These are phyloP conservation scores for Hymenochaete sp. DNA, from an alignment of 1,284 basidiomycete genomes.

Conservation along the genomic window DNA sequence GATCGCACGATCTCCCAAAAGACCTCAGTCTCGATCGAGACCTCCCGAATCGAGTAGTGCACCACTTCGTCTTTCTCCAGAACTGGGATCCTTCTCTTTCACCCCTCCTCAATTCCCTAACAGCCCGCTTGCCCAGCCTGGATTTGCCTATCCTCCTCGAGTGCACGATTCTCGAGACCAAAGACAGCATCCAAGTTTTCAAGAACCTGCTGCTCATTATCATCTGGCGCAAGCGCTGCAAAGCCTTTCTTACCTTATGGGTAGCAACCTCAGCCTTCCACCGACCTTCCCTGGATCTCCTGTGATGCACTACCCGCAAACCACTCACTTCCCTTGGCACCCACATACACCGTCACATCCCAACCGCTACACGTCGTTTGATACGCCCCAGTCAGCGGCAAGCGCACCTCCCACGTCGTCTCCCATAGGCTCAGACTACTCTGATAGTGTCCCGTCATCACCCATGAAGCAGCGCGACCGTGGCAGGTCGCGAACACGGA, in stretches of 20 bases:
- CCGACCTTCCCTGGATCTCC: not conserved
- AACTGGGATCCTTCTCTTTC: slow-evolving; percentile 1
- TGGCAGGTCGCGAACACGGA: not conserved
- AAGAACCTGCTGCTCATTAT: slow-evolving; percentile 12
- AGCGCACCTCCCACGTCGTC: slow-evolving; percentile 13
- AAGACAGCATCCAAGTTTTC: slow-evolving; percentile 12
- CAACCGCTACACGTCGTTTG: not conserved
- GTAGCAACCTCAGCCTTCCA: slow-evolving; percentile 5
- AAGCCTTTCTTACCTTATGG: slow-evolving; percentile 12
- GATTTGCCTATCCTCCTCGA: too few species aligned
- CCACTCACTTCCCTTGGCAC: slow-evolving; percentile 3
- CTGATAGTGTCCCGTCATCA: slow-evolving; percentile 11
- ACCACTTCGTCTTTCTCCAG: not conserved
- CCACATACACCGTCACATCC: slow-evolving; percentile 8
- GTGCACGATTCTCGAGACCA: too few species aligned
- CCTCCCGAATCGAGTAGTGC: not conserved
- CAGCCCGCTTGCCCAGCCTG: too few species aligned
- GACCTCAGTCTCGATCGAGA: not conserved
- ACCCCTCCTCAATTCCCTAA: slow-evolving; percentile 2
- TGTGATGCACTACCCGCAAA: not conserved
- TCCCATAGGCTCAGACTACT: slow-evolving; percentile 14
- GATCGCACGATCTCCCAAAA: not conserved
- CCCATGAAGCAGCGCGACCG: slow-evolving; percentile 4
- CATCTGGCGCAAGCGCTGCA: slow-evolving; percentile 15
- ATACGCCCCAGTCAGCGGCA: slow-evolving; percentile 10